A percentile compares a stretch with the other conserved stretches of the same genome.
phyloP scores from a whole-genome alignment of 768 basidiomycete genomes.

The Termitomyces sp. region DNA sequence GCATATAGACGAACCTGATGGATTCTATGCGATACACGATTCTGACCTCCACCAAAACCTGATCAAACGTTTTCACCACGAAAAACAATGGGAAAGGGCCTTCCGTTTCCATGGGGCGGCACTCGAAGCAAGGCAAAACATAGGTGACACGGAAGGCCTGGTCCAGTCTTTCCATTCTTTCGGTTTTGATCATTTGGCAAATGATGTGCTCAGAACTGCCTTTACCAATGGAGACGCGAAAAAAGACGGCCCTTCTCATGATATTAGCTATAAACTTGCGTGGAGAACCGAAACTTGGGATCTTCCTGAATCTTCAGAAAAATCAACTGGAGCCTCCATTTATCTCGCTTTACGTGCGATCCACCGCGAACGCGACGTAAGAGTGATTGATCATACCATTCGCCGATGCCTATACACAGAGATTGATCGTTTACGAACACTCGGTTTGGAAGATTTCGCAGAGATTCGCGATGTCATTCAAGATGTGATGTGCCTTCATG shows the following conservation, averaged over 20 bases:
- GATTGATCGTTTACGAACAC: slow-evolving; percentile 52
- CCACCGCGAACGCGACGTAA: slow-evolving; percentile 68
- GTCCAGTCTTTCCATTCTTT: slow-evolving; percentile 81
- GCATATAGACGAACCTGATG: slow-evolving; percentile 96
- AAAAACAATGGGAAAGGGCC: slow-evolving; percentile 88
- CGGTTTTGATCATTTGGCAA: slow-evolving; percentile 87
- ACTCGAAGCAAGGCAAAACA: slow-evolving; percentile 52
- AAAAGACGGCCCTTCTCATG: slow-evolving; percentile 26
- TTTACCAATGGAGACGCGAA: slow-evolving; percentile 24
- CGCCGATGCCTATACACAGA: slow-evolving; percentile 50
- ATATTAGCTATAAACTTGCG: slow-evolving; percentile 72
- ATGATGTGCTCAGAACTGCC: slow-evolving; percentile 49
- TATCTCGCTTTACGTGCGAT: slow-evolving; percentile 79
- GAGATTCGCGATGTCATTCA: slow-evolving; percentile 66
- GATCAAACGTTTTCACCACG: slow-evolving; percentile 85
- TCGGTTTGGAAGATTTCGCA: slow-evolving; percentile 76
- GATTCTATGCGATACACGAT: slow-evolving; percentile 91
- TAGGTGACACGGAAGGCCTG: slow-evolving; percentile 54
- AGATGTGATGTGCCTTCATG: slow-evolving; percentile 76
- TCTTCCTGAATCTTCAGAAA: slow-evolving; percentile 58
- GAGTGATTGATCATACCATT: slow-evolving; percentile 42
- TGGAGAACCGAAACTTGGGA: slow-evolving; percentile 98
- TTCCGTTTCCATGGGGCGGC: slow-evolving; percentile 87
- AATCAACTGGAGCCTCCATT: slow-evolving; percentile 50
- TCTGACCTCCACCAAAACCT: slow-evolving; percentile 75